Evolutionary conservation across 495 filamentous ascomycete species (phyloP).

Genomic region (Lophiostoma macrostomum): DNA sequence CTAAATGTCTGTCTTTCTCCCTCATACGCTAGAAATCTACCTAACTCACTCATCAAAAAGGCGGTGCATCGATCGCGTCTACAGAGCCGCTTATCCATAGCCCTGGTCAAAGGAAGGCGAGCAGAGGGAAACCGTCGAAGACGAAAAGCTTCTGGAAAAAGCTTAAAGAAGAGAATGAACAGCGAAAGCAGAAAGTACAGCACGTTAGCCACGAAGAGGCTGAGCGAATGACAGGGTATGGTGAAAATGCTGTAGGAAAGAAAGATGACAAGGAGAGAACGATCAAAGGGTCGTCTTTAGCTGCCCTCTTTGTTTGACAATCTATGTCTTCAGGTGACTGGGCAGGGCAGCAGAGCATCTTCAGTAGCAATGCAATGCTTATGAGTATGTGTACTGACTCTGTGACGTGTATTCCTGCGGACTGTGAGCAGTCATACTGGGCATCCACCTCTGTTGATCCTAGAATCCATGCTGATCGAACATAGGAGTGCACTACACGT

Average conservation of each 20-base stretch:
- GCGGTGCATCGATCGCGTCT: background rate
- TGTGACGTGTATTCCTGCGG: too few species aligned
- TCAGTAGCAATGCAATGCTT: too few species aligned
- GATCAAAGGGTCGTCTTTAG: background rate
- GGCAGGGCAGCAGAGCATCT: too few species aligned
- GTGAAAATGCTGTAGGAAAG: background rate
- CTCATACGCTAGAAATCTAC: too few species aligned
- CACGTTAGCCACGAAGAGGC: constrained; percentile 3
- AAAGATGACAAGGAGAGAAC: constrained; percentile 1
- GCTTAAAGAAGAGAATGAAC: constrained; percentile 6
- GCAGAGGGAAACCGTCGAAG: constrained; percentile 2
- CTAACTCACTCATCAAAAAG: background rate
- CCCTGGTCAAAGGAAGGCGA: background rate
- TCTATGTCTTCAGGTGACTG: too few species aligned
- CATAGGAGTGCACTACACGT: too few species aligned
- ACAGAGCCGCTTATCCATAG: constrained; percentile 2
- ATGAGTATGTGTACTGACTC: too few species aligned
- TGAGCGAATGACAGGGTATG: constrained; percentile 5
- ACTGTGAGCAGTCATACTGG: too few species aligned
- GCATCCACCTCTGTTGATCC: too few species aligned
- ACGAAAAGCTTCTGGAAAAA: constrained; percentile 1
- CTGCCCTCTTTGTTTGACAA: too few species aligned
- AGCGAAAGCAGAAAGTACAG: constrained; percentile 1
- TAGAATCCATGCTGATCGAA: too few species aligned
- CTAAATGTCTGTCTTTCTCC: too few species aligned